Evolutionary conservation across 1,284 basidiomycete genomes (phyloP), one percentile per base, ranked within the genome.

Genomic region (Ustilago esculenta): DNA sequence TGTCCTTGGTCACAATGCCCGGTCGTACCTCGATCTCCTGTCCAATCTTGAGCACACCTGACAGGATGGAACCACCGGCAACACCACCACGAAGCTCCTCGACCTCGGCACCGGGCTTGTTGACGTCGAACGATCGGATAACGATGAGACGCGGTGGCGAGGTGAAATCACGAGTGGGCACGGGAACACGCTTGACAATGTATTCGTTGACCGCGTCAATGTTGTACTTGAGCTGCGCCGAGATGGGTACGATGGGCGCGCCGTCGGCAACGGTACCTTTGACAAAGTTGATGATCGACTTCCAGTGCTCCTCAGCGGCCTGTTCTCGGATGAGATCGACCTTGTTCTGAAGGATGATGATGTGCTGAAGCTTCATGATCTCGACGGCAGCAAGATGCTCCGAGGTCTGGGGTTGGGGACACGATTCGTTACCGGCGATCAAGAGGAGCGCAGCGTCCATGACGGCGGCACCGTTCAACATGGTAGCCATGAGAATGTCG

Each of bases 141-240:
- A 98, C 94, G 78, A 98, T 98, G 72, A 98, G 88, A 43, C 90
- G 89, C 0, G 95, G 93, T 72, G 92, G 89, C 37, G 93, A 90
- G 33, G 89, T 87, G 83, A 98, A 98, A 85, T 98, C 91, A 67
- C 95, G 91, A 33, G 90, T 85, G 34, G 95, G 95, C 41, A 98
- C 91, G 10, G 95, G 92, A 75, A 98, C 97, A 58, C 91, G 89
- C 83, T 93, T 95, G 75, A 95, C 93, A 82, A 98, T 95, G 85
- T 98, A 97, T 82, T 98, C 94, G 85, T 96, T 96, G 47, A 98
- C 94, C n/a, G 95, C 94, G 80, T 98, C 95, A 78, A 98, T 98
- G 86, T 98, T 98, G 87, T 97, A 98, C 84, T 92, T 93, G 61
- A 98, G 86, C 84, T 98, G 96, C 5, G 95, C 95, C 34, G 95